Evolutionary conservation across 2,329 filamentous ascomycete species (phyloP).

Genomic region (Bipolaris bicolor): DNA sequence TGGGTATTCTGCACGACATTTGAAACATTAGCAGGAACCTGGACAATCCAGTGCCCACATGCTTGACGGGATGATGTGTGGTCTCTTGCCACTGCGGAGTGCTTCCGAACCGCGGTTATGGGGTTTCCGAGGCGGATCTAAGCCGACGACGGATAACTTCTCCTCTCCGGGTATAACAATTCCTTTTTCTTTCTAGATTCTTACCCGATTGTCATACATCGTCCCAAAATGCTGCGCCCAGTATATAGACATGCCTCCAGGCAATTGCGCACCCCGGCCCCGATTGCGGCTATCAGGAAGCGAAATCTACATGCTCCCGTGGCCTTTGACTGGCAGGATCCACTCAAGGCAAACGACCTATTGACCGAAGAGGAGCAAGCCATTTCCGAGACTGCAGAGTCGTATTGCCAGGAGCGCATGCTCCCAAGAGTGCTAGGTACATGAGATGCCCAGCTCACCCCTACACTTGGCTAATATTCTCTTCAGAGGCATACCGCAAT

Average conservation of each 20-base stretch:
- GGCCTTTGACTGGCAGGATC: constrained; percentile 89
- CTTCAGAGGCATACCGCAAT: constrained; percentile 79
- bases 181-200: neutral
- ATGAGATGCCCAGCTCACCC: constrained; percentile 4
- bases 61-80: constrained; percentile 8
- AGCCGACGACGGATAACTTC: constrained; percentile 16
- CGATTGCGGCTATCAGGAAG: constrained; percentile 41
- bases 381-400: constrained; percentile 86
- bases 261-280: constrained; percentile 45
- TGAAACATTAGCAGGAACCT: neutral
- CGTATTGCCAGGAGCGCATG: constrained; percentile 91
- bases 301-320: constrained; percentile 53
- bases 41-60: neutral
- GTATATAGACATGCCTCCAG: constrained; percentile 48
- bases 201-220: neutral
- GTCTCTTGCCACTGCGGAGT: constrained; percentile 29
- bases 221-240: constrained; percentile 53
- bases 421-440: constrained; percentile 83
- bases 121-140: constrained; percentile 32
- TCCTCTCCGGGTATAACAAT: constrained; percentile 3
- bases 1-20: neutral
- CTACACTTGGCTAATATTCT: constrained; percentile 13
- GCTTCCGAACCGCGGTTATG: constrained; percentile 36
- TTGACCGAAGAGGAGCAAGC: constrained; percentile 90
- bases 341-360: constrained; percentile 74